Conservation (phyloP, 179 eudicot genomes). For the Carnegiea gigantea region DNA sequence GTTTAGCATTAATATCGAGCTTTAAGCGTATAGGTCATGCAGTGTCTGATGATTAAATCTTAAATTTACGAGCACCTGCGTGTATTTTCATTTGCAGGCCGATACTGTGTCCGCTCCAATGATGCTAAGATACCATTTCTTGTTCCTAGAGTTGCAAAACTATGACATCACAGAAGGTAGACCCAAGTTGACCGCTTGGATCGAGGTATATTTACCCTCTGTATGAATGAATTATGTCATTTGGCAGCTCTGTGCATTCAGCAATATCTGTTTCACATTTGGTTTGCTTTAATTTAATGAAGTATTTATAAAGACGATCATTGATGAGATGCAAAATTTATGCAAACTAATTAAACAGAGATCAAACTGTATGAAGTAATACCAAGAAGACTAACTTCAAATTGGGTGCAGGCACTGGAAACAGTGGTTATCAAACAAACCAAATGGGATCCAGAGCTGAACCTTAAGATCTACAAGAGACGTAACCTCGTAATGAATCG, state of each 20-base stretch:
- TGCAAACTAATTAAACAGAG: no score
- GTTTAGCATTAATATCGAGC: no score
- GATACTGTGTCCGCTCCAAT: slow-evolving; percentile 44
- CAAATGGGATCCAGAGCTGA: slow-evolving; percentile 19
- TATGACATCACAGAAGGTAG: slow-evolving; percentile 36
- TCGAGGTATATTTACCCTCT: slow-evolving; percentile 39
- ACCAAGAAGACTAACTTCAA: not conserved
- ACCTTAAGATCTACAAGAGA: slow-evolving; percentile 23
- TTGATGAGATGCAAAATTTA: no score
- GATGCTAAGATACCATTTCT: slow-evolving; percentile 59
- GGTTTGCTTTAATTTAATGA: no score
- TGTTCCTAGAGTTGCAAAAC: slow-evolving; percentile 44
- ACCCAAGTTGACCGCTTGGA: slow-evolving; percentile 59
- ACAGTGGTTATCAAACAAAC: slow-evolving; percentile 25
- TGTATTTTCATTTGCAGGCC: slow-evolving; percentile 28
- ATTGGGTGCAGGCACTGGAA: slow-evolving; percentile 24
- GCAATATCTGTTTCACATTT: no score
- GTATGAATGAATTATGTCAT: no score
- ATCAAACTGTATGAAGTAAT: not conserved
- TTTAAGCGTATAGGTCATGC: no score
- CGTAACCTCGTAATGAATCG: not conserved
- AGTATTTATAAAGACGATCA: no score
- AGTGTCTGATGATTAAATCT: no score
- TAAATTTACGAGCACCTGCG: no score
- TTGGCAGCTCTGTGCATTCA: no score